These are phyloP conservation scores for Rhodocollybia butyracea DNA, from an alignment of 768 basidiomycete species.

Conservation along the genomic window DNA sequence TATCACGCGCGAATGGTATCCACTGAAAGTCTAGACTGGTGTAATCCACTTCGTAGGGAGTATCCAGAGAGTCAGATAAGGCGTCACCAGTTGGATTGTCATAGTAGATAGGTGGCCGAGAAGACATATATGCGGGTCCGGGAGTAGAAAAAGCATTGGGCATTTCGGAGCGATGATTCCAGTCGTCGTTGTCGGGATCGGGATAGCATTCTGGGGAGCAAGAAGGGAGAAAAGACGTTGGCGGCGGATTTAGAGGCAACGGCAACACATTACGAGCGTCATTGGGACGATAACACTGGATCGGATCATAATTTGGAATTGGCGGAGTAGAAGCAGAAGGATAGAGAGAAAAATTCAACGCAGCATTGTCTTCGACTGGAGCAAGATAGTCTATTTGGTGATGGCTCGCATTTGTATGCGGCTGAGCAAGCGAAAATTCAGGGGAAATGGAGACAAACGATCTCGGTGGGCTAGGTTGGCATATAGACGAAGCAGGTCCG, in stretches of 20 bases:
- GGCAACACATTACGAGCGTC: not conserved
- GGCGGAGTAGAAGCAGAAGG: not conserved
- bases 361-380: not conserved
- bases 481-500: constrained; percentile 6
- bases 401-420: not conserved
- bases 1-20: constrained; percentile 6
- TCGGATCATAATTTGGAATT: not conserved
- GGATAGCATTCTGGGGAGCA: not conserved
- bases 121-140: constrained; percentile 1
- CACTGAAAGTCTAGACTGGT: constrained; percentile 1
- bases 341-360: not conserved
- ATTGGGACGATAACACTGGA: not conserved
- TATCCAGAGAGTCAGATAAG: not conserved
- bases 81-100: not conserved
- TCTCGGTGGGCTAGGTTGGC: not conserved
- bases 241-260: not conserved
- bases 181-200: not conserved
- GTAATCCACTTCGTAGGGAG: not conserved
- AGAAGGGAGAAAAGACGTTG: not conserved
- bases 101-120: constrained; percentile 5
- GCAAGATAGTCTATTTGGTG: not conserved
- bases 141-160: constrained; percentile 2
- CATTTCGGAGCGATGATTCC: not conserved
- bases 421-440: not conserved
- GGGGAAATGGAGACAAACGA: not conserved